Conservation (phyloP, 192 early-diverging fungal genomes). For the Rhizophagus sp. region DNA sequence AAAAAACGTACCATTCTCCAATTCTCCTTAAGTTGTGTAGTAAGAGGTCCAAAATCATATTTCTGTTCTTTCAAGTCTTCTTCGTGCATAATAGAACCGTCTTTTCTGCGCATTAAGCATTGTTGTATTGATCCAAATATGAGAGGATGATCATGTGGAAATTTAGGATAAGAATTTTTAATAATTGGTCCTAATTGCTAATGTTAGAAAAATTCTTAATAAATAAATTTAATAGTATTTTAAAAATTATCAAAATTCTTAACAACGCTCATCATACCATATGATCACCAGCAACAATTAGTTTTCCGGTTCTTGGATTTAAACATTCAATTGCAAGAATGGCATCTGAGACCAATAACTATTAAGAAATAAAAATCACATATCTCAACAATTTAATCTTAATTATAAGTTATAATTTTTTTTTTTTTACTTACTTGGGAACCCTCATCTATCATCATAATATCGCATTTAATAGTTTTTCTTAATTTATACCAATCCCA, state of each 20-base stretch:
- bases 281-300: slow-evolving; percentile 51
- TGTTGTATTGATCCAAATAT: slow-evolving; percentile 55
- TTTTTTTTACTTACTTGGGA: slow-evolving; percentile 29
- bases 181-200: slow-evolving; percentile 51
- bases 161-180: slow-evolving; percentile 41
- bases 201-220: background rate
- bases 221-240: background rate
- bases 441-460: slow-evolving; percentile 42
- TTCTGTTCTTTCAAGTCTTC: slow-evolving; percentile 31
- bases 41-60: slow-evolving; percentile 49
- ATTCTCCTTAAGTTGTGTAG: slow-evolving; percentile 52
- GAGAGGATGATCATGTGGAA: slow-evolving; percentile 33
- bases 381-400: background rate
- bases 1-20: slow-evolving; percentile 47
- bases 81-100: slow-evolving; percentile 25
- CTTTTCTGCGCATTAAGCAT: slow-evolving; percentile 45
- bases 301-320: slow-evolving; percentile 34
- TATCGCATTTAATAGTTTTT: slow-evolving; percentile 28
- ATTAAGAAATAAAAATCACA: slow-evolving; percentile 29
- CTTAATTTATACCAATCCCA: slow-evolving; percentile 44
- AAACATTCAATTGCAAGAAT: slow-evolving; percentile 45
- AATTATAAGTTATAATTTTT: background rate
- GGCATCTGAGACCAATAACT: slow-evolving; percentile 47
- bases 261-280: background rate
- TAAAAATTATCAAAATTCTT: background rate